Evolutionary conservation across 179 eudicot genomes (phyloP), one percentile per base, ranked within the genome.

Genomic region (Dionaea muscipula): DNA sequence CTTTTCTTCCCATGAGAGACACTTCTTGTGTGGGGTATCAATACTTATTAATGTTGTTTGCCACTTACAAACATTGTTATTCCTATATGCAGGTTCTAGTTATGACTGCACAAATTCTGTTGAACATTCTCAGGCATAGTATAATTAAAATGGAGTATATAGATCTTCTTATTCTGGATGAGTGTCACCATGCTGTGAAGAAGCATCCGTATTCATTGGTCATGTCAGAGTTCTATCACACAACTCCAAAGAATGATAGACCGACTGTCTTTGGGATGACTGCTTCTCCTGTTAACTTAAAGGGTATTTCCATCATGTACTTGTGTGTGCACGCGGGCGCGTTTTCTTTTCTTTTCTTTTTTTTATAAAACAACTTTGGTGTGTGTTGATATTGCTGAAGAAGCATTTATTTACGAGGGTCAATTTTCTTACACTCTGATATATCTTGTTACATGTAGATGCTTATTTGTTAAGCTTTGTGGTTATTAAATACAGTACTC

Each of bases 101-200:
- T 63, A 91, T 91, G 98, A 91, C 98, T 26, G 98, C 96, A 46
- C 98, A 91, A 72, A 91, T 91, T 70, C 84, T 91, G 64, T 58
- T 91, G 72, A 91, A 91, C 75, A 91, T 91, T 70, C 82, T 88
- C 31, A 88, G 98, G 61, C 98, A 91, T 62, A 91, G 98, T 74
- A 91, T 91, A 58, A 77, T 91, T 45, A 91, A 81, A 72, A 88
- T 91, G 98, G 98, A 91, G 64, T 70, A 75, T 35, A 88, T 91
- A 28, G 75, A 84, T 79, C 83, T 91, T 53, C 93, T 91, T 53
- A 84, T 91, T 67, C 71, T 91, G 76, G 98, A 91, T 62, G 98
- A 91, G 75, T 91, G 98, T 60, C 98, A 91, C 75, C 98, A 91
- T 83, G 98, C 98, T 64, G 96, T 91, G 71, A 91, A 91, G 78